phyloP scores from a whole-genome alignment of 805 yeast genomes.

The Sugiyamaella lignohabitans region DNA sequence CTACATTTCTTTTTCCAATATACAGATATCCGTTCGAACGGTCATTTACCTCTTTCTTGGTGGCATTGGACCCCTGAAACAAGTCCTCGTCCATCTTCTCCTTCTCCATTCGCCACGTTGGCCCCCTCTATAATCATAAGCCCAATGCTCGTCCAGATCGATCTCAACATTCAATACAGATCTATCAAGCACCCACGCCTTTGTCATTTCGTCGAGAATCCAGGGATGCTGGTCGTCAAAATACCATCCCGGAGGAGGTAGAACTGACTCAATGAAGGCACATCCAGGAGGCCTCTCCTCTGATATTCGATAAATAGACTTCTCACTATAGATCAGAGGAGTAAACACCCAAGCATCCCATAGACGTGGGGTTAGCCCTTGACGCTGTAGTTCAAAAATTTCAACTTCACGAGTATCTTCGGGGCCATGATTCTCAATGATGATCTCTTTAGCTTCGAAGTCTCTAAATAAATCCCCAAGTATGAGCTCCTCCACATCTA shows the following conservation, averaged over 20 bases:
- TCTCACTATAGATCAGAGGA: slow-evolving; percentile 45
- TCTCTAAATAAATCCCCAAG: slow-evolving; percentile 32
- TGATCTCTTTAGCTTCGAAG: slow-evolving; percentile 43
- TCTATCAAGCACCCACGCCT: slow-evolving; percentile 46
- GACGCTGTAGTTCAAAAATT: slow-evolving; percentile 67
- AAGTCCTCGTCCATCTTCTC: slow-evolving; percentile 34
- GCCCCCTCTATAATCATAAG: slow-evolving; percentile 30
- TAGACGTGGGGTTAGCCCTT: slow-evolving; percentile 49
- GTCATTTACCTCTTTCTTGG: slow-evolving; percentile 8
- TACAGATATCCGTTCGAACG: too few species aligned
- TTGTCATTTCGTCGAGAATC: slow-evolving; percentile 54
- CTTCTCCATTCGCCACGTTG: slow-evolving; percentile 35
- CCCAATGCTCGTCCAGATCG: slow-evolving; percentile 33
- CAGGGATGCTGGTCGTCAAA: slow-evolving; percentile 57
- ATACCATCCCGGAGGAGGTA: slow-evolving; percentile 69
- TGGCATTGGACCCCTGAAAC: slow-evolving; percentile 24
- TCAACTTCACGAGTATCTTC: slow-evolving; percentile 62
- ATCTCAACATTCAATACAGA: slow-evolving; percentile 30
- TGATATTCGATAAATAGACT: slow-evolving; percentile 40
- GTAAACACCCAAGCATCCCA: slow-evolving; percentile 63
- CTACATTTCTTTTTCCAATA: too few species aligned
- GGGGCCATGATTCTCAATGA: slow-evolving; percentile 50
- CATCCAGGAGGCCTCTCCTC: slow-evolving; percentile 64
- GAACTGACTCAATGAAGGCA: slow-evolving; percentile 44
- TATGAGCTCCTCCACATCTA: slow-evolving; percentile 26